Conservation (phyloP, 805 yeast species). For the Yamadazyma laniorum region DNA sequence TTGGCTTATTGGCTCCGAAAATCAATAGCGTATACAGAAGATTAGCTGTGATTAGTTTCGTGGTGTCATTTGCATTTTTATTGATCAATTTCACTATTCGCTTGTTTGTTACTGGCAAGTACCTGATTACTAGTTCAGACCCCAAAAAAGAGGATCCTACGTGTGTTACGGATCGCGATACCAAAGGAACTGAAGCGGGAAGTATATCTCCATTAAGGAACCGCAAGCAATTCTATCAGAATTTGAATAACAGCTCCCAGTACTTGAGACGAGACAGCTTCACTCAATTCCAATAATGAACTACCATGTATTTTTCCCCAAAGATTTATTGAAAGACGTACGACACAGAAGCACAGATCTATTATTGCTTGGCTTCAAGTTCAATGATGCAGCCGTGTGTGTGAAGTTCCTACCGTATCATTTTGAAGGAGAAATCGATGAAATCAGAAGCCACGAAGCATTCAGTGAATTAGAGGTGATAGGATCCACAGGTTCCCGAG, state of each 20-base stretch:
- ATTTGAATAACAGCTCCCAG: conserved; percentile 42
- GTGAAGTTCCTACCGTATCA: background rate
- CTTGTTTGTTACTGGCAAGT: background rate
- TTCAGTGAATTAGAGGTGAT: background rate
- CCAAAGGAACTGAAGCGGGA: background rate
- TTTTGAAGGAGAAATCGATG: background rate
- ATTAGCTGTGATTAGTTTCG: background rate
- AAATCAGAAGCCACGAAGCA: background rate
- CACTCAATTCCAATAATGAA: conserved; percentile 20
- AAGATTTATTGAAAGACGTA: conserved; percentile 21
- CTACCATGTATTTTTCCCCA: conserved; percentile 34
- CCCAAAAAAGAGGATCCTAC: background rate
- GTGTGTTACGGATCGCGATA: background rate
- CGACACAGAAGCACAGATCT: conserved; percentile 1
- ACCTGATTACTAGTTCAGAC: background rate
- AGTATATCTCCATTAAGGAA: background rate
- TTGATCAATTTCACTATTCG: background rate
- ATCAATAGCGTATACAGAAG: background rate
- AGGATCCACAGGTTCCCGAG: conserved; percentile 3
- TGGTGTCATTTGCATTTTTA: background rate
- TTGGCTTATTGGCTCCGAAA: background rate
- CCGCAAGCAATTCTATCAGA: conserved; percentile 16
- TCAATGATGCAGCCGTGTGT: conserved; percentile 8
- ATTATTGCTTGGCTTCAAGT: conserved; percentile 10
- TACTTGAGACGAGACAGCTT: conserved; percentile 43